Conservation (phyloP, 129 eudicot genomes). For the Glebionis coronaria region DNA sequence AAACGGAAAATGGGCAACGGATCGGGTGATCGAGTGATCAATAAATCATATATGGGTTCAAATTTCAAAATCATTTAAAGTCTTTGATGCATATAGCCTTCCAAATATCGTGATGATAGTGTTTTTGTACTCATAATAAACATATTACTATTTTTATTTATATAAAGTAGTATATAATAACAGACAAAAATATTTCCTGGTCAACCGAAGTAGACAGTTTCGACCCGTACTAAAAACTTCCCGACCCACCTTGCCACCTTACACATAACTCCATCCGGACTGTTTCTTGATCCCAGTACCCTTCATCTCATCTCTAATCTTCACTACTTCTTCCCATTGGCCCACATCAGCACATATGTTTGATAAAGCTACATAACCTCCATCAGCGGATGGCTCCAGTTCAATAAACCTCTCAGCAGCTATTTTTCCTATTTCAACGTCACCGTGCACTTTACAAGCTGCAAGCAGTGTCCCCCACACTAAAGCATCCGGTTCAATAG, state of each 20-base stretch:
- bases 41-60: no score
- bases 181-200: no score
- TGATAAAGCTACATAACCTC: slow-evolving; percentile 59
- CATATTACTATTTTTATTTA: no score
- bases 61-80: no score
- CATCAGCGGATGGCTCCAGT: slow-evolving; percentile 57
- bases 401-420: slow-evolving; percentile 70
- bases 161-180: no score
- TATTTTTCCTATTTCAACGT: slow-evolving; percentile 61
- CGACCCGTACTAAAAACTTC: no score
- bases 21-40: no score
- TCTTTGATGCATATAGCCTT: no score
- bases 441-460: slow-evolving; percentile 77
- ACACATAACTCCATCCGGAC: slow-evolving; percentile 70
- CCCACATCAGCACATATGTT: slow-evolving; percentile 80
- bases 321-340: slow-evolving; percentile 64
- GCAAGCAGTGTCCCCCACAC: slow-evolving; percentile 85
- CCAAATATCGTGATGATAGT: no score
- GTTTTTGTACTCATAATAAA: no score
- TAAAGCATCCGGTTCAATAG: slow-evolving; percentile 53
- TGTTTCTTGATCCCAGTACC: slow-evolving; percentile 62
- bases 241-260: background rate
- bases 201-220: no score
- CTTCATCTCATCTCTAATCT: slow-evolving; percentile 59
- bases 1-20: no score